Conservation (phyloP, 257 asterid species). For the Solanum tarapatanum region DNA sequence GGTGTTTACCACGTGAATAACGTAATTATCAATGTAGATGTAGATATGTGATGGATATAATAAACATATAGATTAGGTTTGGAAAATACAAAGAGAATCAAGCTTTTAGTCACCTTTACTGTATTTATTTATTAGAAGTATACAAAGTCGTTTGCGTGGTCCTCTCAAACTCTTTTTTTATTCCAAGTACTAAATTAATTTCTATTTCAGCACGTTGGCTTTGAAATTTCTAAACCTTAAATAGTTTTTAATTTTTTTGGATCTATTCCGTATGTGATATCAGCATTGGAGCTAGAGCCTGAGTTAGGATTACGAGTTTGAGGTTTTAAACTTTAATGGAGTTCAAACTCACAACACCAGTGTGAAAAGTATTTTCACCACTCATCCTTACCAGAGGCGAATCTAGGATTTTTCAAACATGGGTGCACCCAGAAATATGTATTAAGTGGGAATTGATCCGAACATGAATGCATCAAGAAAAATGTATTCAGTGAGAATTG, state of each 20-base stretch:
- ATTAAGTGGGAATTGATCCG: too few relatives aligned
- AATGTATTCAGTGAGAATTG: too few relatives aligned
- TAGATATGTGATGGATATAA: neutral
- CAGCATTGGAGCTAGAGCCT: neutral
- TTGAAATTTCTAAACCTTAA: neutral
- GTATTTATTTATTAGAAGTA: neutral
- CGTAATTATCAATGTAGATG: neutral
- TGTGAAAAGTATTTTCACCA: neutral
- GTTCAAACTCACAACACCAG: neutral
- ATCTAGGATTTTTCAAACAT: too few relatives aligned
- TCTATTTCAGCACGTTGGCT: neutral
- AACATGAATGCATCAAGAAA: too few relatives aligned
- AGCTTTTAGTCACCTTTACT: neutral
- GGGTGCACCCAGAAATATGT: too few relatives aligned
- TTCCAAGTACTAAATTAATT: neutral
- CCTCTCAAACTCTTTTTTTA: neutral
- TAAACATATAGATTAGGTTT: neutral
- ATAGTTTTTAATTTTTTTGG: neutral
- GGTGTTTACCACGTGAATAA: neutral
- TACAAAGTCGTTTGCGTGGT: neutral
- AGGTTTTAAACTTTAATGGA: neutral
- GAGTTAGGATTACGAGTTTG: neutral
- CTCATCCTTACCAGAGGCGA: neutral
- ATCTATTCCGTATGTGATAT: too few relatives aligned
- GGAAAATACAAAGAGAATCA: neutral